Percentiles rank a stretch among this genome's conserved stretches.
These are phyloP conservation scores for Lipomyces anomalus DNA, from an alignment of 805 yeast genomes.

Conservation along the genomic window DNA sequence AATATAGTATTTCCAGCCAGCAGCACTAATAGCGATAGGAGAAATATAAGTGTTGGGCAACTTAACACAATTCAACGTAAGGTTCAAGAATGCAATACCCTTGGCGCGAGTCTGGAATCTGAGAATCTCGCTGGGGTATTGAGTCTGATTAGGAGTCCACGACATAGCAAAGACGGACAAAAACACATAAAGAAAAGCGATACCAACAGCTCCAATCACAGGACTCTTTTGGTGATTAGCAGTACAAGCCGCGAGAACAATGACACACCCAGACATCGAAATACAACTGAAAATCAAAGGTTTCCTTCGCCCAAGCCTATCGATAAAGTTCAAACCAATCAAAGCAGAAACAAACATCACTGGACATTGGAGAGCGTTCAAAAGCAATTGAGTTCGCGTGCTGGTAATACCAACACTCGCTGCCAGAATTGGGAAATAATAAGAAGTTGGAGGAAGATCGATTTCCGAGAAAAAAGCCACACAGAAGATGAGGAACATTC, in stretches of 20 bases:
- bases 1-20: slow-evolving; percentile 43
- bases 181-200: no score
- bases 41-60: slow-evolving; percentile 29
- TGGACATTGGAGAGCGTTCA: slow-evolving; percentile 50
- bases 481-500: neutral
- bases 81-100: slow-evolving; percentile 33
- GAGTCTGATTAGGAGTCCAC: slow-evolving; percentile 18
- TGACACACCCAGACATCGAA: no score
- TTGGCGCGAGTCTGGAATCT: slow-evolving; percentile 37
- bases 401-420: slow-evolving; percentile 50
- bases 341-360: slow-evolving; percentile 33
- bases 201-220: no score
- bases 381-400: slow-evolving; percentile 41
- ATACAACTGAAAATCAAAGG: slow-evolving; percentile 38
- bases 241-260: no score
- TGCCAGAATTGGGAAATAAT: slow-evolving; percentile 47
- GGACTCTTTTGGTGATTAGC: no score
- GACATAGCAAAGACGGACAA: slow-evolving; percentile 15
- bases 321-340: no score
- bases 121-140: slow-evolving; percentile 27
- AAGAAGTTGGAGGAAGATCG: slow-evolving; percentile 46
- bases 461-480: neutral
- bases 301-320: slow-evolving; percentile 25
- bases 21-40: slow-evolving; percentile 39
- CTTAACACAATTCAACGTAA: slow-evolving; percentile 24